These are phyloP conservation scores for Boeremia lycopersici DNA, from an alignment of 2,329 filamentous ascomycete species.

Conservation along the genomic window DNA sequence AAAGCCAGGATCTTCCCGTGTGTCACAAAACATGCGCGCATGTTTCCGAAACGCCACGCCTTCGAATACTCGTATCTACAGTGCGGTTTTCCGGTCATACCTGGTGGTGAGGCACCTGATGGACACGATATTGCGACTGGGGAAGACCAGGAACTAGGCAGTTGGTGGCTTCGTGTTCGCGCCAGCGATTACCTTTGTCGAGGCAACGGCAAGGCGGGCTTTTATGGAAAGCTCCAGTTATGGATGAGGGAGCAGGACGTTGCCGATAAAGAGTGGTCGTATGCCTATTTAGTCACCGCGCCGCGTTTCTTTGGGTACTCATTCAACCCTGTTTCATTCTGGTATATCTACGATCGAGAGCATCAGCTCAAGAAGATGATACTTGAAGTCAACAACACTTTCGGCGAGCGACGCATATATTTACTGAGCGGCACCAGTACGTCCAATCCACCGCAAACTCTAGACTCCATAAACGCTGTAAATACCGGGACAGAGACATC, in stretches of 20 bases:
- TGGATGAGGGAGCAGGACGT: slow-evolving; percentile 65
- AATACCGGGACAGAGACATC: slow-evolving; percentile 5
- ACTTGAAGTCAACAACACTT: slow-evolving; percentile 78
- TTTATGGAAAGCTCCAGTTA: slow-evolving; percentile 66
- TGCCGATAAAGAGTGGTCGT: slow-evolving; percentile 65
- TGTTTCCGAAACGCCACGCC: slow-evolving; percentile 70
- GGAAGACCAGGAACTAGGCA: slow-evolving; percentile 37
- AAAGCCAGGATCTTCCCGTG: slow-evolving; percentile 65
- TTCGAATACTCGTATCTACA: slow-evolving; percentile 75
- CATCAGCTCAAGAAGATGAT: slow-evolving; percentile 68
- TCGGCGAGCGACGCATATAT: slow-evolving; percentile 73
- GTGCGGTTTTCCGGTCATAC: slow-evolving; percentile 71
- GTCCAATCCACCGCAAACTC: slow-evolving; percentile 35
- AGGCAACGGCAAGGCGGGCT: slow-evolving; percentile 57
- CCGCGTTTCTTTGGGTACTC: slow-evolving; percentile 71
- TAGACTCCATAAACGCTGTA: slow-evolving; percentile 18
- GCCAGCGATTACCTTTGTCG: slow-evolving; percentile 67
- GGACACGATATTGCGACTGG: slow-evolving; percentile 25
- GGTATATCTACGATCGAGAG: slow-evolving; percentile 72
- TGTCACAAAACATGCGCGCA: slow-evolving; percentile 66
- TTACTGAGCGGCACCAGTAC: slow-evolving; percentile 54
- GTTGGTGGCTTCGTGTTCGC: slow-evolving; percentile 65
- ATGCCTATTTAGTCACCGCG: slow-evolving; percentile 74
- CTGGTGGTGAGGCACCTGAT: slow-evolving; percentile 52
- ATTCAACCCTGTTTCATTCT: slow-evolving; percentile 79